These are phyloP conservation scores for Leucocoprinus birnbaumii DNA, from an alignment of 768 basidiomycete genomes.

Conservation along the genomic window DNA sequence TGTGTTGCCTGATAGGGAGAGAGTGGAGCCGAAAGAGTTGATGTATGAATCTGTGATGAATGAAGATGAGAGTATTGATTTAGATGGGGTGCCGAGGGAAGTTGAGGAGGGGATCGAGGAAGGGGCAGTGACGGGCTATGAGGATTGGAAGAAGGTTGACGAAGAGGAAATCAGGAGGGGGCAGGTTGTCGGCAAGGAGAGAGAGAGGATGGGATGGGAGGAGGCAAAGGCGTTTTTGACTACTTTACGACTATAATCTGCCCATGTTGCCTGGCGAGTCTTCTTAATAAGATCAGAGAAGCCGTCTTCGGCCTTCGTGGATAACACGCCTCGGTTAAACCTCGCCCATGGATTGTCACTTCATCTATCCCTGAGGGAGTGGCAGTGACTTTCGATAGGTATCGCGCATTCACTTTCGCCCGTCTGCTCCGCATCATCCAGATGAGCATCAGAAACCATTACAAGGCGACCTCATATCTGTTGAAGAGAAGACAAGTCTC, in stretches of 20 bases:
- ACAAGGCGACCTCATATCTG: no score
- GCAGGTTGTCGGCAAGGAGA: constrained; percentile 55
- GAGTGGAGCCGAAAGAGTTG: constrained; percentile 5
- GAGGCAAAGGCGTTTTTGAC: constrained; percentile 37
- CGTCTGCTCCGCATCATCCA: no score
- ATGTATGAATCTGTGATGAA: constrained; percentile 25
- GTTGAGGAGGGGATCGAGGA: constrained; percentile 38
- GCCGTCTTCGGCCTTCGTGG: no score
- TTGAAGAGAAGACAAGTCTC: no score
- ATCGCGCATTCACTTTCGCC: no score
- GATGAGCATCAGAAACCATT: no score
- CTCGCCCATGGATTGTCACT: no score
- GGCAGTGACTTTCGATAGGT: no score
- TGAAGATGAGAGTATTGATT: constrained; percentile 28
- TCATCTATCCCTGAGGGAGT: no score
- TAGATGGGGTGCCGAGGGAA: constrained; percentile 48
- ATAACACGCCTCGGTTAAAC: no score
- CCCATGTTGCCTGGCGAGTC: no score
- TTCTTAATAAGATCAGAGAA: no score
- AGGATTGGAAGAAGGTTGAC: constrained; percentile 75
- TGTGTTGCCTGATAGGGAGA: constrained; percentile 19
- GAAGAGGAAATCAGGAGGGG: constrained; percentile 69
- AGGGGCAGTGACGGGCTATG: constrained; percentile 55
- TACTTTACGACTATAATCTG: not conserved
- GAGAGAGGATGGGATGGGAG: constrained; percentile 75